Conservation (phyloP, 148 eudicot species). For the Nepenthes gracilis region DNA sequence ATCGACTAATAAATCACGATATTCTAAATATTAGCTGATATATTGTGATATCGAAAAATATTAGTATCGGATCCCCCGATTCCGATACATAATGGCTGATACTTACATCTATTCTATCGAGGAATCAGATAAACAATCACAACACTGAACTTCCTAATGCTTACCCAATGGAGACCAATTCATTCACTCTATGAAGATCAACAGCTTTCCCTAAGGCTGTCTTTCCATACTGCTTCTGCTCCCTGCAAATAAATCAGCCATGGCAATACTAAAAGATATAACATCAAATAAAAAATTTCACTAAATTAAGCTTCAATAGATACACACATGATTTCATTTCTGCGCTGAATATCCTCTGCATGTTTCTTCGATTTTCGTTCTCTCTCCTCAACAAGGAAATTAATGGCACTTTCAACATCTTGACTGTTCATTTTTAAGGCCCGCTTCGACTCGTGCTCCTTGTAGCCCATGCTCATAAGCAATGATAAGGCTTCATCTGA, state of each 20-base stretch:
- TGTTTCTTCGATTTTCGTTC: slow-evolving; percentile 38
- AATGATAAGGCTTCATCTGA: slow-evolving; percentile 74
- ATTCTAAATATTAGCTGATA: neutral
- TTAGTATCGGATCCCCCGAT: no score
- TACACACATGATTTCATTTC: slow-evolving; percentile 52
- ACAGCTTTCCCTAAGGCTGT: slow-evolving; percentile 75
- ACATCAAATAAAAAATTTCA: slow-evolving; percentile 2
- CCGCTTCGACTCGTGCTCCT: slow-evolving; percentile 58
- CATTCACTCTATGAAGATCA: slow-evolving; percentile 50
- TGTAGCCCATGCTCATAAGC: slow-evolving; percentile 81
- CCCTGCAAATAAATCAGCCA: slow-evolving; percentile 35
- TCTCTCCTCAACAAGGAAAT: slow-evolving; percentile 68
- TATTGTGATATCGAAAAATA: neutral
- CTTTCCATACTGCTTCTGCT: slow-evolving; percentile 68
- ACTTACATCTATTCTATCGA: no score
- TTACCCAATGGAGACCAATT: slow-evolving; percentile 62
- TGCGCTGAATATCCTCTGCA: slow-evolving; percentile 51
- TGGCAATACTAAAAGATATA: slow-evolving; percentile 1
- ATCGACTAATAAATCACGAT: neutral
- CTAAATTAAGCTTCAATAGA: neutral
- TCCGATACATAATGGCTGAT: no score
- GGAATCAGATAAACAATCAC: no score
- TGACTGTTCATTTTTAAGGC: slow-evolving; percentile 81
- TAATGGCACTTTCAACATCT: slow-evolving; percentile 59
- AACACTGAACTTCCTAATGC: neutral